Evolutionary conservation across 805 yeast genomes (phyloP).

Genomic region (Teunomyces tritomae): DNA sequence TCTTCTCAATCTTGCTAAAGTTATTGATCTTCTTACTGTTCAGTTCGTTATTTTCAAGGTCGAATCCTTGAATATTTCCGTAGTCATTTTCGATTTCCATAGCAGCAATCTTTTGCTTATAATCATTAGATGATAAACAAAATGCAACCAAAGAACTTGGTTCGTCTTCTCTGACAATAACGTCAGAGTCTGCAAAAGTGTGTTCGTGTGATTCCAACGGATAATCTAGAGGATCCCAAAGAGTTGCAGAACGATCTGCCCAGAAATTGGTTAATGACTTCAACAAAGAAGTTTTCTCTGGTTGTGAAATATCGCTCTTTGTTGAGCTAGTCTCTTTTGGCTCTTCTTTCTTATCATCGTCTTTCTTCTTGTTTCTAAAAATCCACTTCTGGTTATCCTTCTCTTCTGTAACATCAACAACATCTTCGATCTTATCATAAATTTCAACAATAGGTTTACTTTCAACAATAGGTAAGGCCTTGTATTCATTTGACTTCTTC

Average conservation of each 20-base stretch:
- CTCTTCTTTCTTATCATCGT: not conserved
- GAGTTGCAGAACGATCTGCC: slow-evolving; percentile 95
- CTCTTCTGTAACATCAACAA: slow-evolving; percentile 53
- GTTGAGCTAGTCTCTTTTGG: slow-evolving; percentile 8
- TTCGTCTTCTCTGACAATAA: slow-evolving; percentile 92
- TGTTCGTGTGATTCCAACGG: slow-evolving; percentile 83
- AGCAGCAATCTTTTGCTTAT: slow-evolving; percentile 57
- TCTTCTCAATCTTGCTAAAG: slow-evolving; percentile 41
- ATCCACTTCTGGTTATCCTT: slow-evolving; percentile 7
- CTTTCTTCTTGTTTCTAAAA: slow-evolving; percentile 1
- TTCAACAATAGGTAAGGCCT: slow-evolving; percentile 67
- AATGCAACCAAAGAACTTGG: slow-evolving; percentile 94
- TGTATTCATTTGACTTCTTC: slow-evolving; percentile 57
- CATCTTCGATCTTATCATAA: slow-evolving; percentile 84
- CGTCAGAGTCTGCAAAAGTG: slow-evolving; percentile 89
- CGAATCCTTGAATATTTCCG: slow-evolving; percentile 13
- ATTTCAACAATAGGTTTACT: slow-evolving; percentile 90
- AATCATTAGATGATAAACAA: slow-evolving; percentile 83
- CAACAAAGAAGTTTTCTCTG: slow-evolving; percentile 74
- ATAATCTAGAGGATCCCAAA: slow-evolving; percentile 90
- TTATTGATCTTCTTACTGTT: slow-evolving; percentile 33
- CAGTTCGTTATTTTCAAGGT: slow-evolving; percentile 25
- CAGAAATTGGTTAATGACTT: slow-evolving; percentile 86
- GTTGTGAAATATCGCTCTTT: slow-evolving; percentile 34
- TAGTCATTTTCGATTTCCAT: slow-evolving; percentile 24